Percentiles rank a stretch among this genome's conserved stretches.
phyloP scores from a whole-genome alignment of 352 stramenopile genomes.

The Phytophthora multivora region DNA sequence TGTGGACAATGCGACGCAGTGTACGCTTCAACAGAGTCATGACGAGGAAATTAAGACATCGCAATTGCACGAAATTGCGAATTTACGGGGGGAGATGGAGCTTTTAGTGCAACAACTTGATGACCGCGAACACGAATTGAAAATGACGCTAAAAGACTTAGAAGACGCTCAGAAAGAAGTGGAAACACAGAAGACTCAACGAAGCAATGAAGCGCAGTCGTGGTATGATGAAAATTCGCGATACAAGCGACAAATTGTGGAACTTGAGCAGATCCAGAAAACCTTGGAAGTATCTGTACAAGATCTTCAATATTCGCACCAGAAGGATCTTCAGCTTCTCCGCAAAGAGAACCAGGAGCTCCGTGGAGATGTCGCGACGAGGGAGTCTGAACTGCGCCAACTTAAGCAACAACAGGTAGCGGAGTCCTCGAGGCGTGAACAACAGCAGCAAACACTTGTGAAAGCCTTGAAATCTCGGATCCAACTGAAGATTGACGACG shows the following conservation, averaged over 20 bases:
- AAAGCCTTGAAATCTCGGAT: conserved; percentile 23
- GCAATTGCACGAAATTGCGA: conserved; percentile 5
- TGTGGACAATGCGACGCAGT: conserved; percentile 20
- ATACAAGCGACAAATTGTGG: conserved; percentile 2
- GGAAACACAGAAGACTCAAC: conserved; percentile 9
- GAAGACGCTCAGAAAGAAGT: conserved; percentile 2
- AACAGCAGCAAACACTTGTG: conserved; percentile 18
- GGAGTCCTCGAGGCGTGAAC: neutral
- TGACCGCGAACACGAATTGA: conserved; percentile 14
- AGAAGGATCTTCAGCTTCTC: conserved; percentile 16
- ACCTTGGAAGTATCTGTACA: neutral
- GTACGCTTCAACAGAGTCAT: conserved; percentile 8
- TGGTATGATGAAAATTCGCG: neutral
- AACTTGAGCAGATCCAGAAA: conserved; percentile 14
- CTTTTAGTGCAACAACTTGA: conserved; percentile 1
- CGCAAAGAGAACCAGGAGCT: conserved; percentile 16
- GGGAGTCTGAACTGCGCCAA: conserved; percentile 2
- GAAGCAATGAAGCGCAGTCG: neutral
- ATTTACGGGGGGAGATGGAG: conserved; percentile 8
- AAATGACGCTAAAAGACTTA: conserved; percentile 1
- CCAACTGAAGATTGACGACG: conserved; percentile 18
- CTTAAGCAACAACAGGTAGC: conserved; percentile 12
- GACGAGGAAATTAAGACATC: conserved; percentile 9
- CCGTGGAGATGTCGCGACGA: neutral
- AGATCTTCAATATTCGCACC: conserved; percentile 5